A percentile compares a stretch with the other conserved stretches of the same genome.
Evolutionary conservation across 73 alveolate species (phyloP).

Genomic region (Paramecium primaurelia): DNA sequence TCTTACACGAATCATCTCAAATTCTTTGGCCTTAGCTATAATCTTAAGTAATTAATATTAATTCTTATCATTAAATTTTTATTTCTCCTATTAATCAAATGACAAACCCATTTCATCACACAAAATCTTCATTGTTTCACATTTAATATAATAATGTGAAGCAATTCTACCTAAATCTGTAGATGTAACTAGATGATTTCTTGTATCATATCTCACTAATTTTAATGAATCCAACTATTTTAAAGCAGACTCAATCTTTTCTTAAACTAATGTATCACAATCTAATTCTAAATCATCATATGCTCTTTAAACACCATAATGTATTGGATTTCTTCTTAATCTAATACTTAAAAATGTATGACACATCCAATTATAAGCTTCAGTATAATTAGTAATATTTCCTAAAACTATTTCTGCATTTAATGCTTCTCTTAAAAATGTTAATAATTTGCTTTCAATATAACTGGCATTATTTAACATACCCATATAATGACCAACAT

Average conservation of each 20-base stretch:
- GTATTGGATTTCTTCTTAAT: conserved; percentile 73
- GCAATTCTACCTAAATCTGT: conserved; percentile 99
- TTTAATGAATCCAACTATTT: conserved; percentile 67
- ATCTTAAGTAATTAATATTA: conserved; percentile 77
- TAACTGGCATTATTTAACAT: conserved; percentile 83
- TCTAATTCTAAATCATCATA: conserved; percentile 59
- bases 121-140: conserved; percentile 89
- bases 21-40: conserved; percentile 90
- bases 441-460: conserved; percentile 81
- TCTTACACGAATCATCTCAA: conserved; percentile 85
- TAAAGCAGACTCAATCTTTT: conserved; percentile 66
- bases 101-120: conserved; percentile 73
- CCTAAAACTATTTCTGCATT: conserved; percentile 86
- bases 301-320: conserved; percentile 72
- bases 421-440: conserved; percentile 71
- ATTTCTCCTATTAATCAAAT: conserved; percentile 12
- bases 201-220: conserved; percentile 73
- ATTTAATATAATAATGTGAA: conserved; percentile 95
- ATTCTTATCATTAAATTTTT: conserved; percentile 63
- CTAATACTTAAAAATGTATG: conserved; percentile 93
- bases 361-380: conserved; percentile 95
- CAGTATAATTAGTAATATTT: conserved; percentile 83
- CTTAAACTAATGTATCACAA: conserved; percentile 51
- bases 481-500: conserved; percentile 85
- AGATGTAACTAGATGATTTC: conserved; percentile 74